Evolutionary conservation across 495 filamentous ascomycete species (phyloP), one percentile per base, ranked within the genome.

Genomic region (Terfezia claveryi): DNA sequence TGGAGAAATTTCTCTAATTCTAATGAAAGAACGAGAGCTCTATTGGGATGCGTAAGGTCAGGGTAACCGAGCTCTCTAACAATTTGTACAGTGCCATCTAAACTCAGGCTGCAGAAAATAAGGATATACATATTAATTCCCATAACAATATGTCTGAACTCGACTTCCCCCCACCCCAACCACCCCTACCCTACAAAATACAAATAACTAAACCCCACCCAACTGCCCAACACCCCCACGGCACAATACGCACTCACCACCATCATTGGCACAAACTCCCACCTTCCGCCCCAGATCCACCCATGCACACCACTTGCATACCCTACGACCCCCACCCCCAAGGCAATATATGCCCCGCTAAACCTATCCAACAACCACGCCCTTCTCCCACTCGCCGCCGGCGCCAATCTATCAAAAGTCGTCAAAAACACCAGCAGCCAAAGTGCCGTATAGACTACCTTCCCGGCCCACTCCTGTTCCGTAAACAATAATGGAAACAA

Each of bases 211-310:
- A 95, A 94, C 17, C 91, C 88, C 54, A 96, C 64, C 89, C 89
- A 96, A 72, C 91, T 98, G 5, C 85, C 91, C 11, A 95, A 79
- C 1, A 98, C 86, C n/a, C 91, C 91, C 44, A 96, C 68, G 17
- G 91, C 91, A 14, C 83, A 89, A 69, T 98, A 98, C 49, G 83
- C 82, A 69, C 89, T 95, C 64, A 80, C 94, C 64, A 96, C 92
- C 91, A 98, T 95, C 58, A 96, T 68, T 14, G 91, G 91, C 36
- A 96, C 67, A 67, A 96, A 98, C 69, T 94, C 84, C 59, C 83
- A 85, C 58, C 74, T 76, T 59, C 80, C 74, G 0, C 89, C 87
- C 68, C 93, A 95, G 44, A 88, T 71, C 16, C 92, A 67, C 49
- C 78, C 75, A 66, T 98, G 91, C 7, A 87, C 55, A 58, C 95